Base-by-base conservation (phyloP, 495 filamentous ascomycete species). In the Annulohypoxylon nitens region DNA sequence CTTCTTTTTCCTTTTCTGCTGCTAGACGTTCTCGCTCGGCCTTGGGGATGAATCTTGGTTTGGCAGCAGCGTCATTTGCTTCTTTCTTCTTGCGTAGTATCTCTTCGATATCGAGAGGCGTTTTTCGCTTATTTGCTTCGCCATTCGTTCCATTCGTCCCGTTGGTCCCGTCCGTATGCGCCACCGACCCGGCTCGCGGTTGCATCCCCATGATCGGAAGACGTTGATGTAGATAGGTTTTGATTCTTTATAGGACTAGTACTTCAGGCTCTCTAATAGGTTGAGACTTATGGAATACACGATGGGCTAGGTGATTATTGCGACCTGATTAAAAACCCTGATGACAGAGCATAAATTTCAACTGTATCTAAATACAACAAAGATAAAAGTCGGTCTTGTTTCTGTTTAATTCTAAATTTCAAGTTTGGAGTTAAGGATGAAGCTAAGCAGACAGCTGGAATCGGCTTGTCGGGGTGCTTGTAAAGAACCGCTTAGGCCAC, bases 21-120 rank as follows among this genome's bases (percentile, higher is more conserved):
- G 93, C 94, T 63, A 97, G 78, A 58, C 90, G 89, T 78, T 98
- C 97, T 43, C 96, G 90, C 79, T 98, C 87, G 37, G 92, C 92
- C 85, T 95, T 97, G 2, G 93, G 91, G 10, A 99, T 82, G 79
- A 97, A 99, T 83, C 95, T 95, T 3, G 97, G 97, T 88, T 97
- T 86, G n/a, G 84, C 77, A 0, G 83, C 82, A 41, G 78, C 84
- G 30, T 83, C 81, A 59, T 84, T 81, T 30, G 82, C 83, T 59
- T 84, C 83, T 47, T 81, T 78, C 78, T 86, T 80, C 50, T 80
- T 78, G 75, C 84, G 82, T 60, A 86, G 50, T 8, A 86, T 76
- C 62, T 85, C 84, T 14, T 85, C 82, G 66, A 86, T 73, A 47
- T 86, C 84, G 41, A 85, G 77, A 11, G 84, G 84, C 39, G 79